Percentiles rank a stretch among this genome's conserved stretches.
Evolutionary conservation across 1,284 basidiomycete species (phyloP).

Genomic region (Ustilago cynodontis): DNA sequence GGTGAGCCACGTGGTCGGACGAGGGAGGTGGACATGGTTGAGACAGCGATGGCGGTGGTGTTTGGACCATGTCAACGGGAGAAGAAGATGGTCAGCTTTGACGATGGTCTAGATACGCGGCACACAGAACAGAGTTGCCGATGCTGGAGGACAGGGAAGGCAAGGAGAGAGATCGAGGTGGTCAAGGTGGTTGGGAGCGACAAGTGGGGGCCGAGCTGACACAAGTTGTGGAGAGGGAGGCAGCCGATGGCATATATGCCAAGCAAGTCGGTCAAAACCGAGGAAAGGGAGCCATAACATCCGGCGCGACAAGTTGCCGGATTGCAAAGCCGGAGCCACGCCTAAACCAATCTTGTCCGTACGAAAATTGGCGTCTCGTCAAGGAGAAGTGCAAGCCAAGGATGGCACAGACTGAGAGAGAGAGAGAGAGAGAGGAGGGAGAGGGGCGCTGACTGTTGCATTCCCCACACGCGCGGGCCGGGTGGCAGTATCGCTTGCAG

Average conservation of each 20-base stretch:
- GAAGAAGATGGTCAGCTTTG: background rate
- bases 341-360: too few species aligned
- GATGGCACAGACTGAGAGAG: background rate
- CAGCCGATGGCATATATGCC: background rate
- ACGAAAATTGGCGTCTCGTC: background rate
- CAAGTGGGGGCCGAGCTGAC: background rate
- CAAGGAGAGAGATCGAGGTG: background rate
- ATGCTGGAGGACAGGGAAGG: background rate
- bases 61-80: background rate
- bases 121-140: too few species aligned
- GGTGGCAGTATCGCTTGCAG: too few species aligned
- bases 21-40: conserved; percentile 30
- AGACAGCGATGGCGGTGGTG: too few species aligned
- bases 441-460: background rate
- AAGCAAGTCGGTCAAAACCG: too few species aligned
- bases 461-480: too few species aligned
- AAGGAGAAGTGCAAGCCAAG: conserved; percentile 23
- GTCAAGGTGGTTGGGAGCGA: too few species aligned
- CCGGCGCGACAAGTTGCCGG: conserved; percentile 25
- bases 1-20: conserved; percentile 44
- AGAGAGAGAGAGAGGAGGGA: background rate
- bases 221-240: background rate
- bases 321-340: conserved; percentile 10
- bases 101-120: too few species aligned
- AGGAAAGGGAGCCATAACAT: conserved; percentile 22